A percentile compares a stretch with the other conserved stretches of the same genome.
Evolutionary conservation across 768 basidiomycete species (phyloP).

Genomic region (Lactifluus pinguis): DNA sequence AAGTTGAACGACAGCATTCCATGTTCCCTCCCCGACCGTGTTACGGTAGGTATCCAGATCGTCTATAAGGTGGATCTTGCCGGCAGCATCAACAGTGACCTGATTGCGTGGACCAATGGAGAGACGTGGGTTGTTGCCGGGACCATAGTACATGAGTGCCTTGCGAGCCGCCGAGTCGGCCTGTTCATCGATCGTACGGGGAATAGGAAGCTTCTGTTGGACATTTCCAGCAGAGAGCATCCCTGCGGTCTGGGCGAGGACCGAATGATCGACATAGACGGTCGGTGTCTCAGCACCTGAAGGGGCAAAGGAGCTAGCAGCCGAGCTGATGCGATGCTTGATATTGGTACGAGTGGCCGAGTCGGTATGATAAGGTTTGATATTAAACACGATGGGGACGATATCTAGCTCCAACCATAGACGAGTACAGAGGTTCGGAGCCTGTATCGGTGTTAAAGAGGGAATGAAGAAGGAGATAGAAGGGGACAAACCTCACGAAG

Average conservation of each 20-base stretch:
- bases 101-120: conserved; percentile 78
- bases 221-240: conserved; percentile 38
- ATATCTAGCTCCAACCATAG: conserved; percentile 80
- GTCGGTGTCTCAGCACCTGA: conserved; percentile 74
- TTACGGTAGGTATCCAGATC: conserved; percentile 71
- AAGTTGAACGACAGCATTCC: conserved; percentile 75
- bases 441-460: conserved; percentile 31
- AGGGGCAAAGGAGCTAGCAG: conserved; percentile 66
- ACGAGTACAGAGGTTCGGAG: conserved; percentile 75
- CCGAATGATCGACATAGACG: conserved; percentile 52
- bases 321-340: conserved; percentile 77
- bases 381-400: conserved; percentile 79
- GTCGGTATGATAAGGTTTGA: conserved; percentile 75
- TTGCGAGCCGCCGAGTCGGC: conserved; percentile 83
- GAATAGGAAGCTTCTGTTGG: conserved; percentile 55
- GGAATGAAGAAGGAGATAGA: conserved; percentile 1
- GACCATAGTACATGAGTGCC: conserved; percentile 74
- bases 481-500: conserved; percentile 49
- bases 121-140: conserved; percentile 75
- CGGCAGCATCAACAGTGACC: conserved; percentile 80
- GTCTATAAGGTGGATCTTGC: conserved; percentile 79
- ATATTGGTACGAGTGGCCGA: conserved; percentile 69
- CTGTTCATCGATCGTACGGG: conserved; percentile 73
- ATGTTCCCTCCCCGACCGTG: conserved; percentile 64
- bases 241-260: conserved; percentile 29